Conservation (phyloP, 257 asterid species). For the Plantago major region DNA sequence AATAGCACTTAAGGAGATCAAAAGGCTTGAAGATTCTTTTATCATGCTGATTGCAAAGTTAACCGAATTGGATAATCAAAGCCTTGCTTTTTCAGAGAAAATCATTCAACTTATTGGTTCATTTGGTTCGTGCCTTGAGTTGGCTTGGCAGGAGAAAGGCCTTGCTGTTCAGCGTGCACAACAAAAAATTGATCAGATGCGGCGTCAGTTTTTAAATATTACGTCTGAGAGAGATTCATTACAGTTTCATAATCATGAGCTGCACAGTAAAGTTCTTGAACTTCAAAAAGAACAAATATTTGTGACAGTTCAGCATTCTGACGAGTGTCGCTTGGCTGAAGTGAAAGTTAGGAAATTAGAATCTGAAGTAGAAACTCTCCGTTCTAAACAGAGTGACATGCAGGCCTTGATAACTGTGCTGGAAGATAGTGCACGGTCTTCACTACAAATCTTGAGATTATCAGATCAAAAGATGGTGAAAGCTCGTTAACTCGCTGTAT, state of each 20-base stretch:
- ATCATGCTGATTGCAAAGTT: conserved; percentile 50
- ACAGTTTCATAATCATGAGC: conserved; percentile 49
- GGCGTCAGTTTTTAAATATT: conserved; percentile 33
- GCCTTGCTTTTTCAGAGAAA: conserved; percentile 51
- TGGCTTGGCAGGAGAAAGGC: conserved; percentile 58
- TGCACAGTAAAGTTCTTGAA: conserved; percentile 53
- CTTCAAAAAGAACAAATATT: conserved; percentile 84
- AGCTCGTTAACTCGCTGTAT: conserved; percentile 26
- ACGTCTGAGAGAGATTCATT: conserved; percentile 57
- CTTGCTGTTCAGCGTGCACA: conserved; percentile 61
- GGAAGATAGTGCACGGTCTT: conserved; percentile 47
- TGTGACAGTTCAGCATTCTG: conserved; percentile 83
- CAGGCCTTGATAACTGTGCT: conserved; percentile 45
- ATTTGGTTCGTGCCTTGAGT: conserved; percentile 56
- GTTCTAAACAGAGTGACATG: conserved; percentile 58
- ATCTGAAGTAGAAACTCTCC: conserved; percentile 55
- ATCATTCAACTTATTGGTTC: conserved; percentile 53
- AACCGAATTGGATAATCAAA: conserved; percentile 65
- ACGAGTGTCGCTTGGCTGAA: conserved; percentile 78
- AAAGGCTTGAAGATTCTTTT: conserved; percentile 61
- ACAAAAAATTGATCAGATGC: conserved; percentile 56
- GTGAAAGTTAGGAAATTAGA: conserved; percentile 60
- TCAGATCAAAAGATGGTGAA: conserved; percentile 67
- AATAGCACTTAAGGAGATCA: conserved; percentile 53
- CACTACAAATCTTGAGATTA: conserved; percentile 53